Conservation (phyloP, 192 early-diverging fungal genomes). For the Dissophora ornata region DNA sequence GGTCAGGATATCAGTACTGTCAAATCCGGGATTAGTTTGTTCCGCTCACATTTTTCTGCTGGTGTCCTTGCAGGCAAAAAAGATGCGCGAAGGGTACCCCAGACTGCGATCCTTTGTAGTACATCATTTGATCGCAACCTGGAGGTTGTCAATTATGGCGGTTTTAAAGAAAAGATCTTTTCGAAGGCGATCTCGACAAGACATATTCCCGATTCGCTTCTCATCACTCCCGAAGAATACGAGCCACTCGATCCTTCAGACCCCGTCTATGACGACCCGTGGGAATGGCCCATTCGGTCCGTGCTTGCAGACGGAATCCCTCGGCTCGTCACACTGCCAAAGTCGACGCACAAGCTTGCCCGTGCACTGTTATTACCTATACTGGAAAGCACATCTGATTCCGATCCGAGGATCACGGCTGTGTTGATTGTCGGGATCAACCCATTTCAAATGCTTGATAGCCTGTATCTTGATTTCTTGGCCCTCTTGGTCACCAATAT, state of each 20-base stretch:
- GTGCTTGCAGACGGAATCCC: conserved; percentile 43
- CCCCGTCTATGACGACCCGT: conserved; percentile 34
- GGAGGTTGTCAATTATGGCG: conserved; percentile 18
- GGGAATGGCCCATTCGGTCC: conserved; percentile 49
- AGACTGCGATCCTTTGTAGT: conserved; percentile 33
- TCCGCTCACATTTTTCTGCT: conserved; percentile 30
- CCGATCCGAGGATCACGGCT: conserved; percentile 37
- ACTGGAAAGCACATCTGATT: conserved; percentile 33
- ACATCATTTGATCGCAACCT: conserved; percentile 51
- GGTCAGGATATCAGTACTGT: not conserved
- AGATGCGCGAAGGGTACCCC: conserved; percentile 20
- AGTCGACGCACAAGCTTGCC: conserved; percentile 45
- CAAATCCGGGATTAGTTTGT: conserved; percentile 9
- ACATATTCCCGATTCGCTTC: conserved; percentile 42
- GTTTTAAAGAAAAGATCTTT: conserved; percentile 25
- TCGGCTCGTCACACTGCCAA: conserved; percentile 41
- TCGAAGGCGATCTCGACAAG: conserved; percentile 33
- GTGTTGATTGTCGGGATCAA: conserved; percentile 47
- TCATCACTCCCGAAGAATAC: conserved; percentile 48
- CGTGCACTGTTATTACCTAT: conserved; percentile 37
- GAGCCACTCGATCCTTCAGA: conserved; percentile 31
- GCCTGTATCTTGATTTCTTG: conserved; percentile 48
- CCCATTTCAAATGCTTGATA: conserved; percentile 40
- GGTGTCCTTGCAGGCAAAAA: conserved; percentile 29
- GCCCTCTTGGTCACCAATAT: conserved; percentile 46